Conservation (phyloP, 371 early-diverging fungal species). For the Syncephalastrum sp. region DNA sequence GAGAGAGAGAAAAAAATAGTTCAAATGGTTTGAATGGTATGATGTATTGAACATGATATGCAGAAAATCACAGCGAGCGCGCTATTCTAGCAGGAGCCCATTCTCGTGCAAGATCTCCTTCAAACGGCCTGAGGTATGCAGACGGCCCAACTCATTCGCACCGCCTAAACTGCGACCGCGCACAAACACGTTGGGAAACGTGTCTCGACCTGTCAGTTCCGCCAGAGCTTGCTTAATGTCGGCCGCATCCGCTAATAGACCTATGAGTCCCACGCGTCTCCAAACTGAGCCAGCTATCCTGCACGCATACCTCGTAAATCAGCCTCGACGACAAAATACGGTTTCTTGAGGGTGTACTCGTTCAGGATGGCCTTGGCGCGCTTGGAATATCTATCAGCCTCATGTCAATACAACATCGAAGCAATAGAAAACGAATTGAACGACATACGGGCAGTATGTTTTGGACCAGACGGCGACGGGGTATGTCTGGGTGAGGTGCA, state of each 20-base stretch:
- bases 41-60: background rate
- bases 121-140: constrained; percentile 28
- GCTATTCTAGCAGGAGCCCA: constrained; percentile 2
- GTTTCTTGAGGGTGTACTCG: background rate
- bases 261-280: background rate
- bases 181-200: constrained; percentile 38
- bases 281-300: background rate
- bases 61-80: constrained; percentile 44
- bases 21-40: no score
- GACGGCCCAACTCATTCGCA: constrained; percentile 22
- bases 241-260: constrained; percentile 23
- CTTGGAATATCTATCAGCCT: constrained; percentile 4
- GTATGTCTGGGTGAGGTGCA: background rate
- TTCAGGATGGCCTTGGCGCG: constrained; percentile 8
- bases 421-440: background rate
- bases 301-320: constrained; percentile 2
- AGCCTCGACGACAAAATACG: constrained; percentile 7
- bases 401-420: background rate
- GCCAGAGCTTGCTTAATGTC: constrained; percentile 26
- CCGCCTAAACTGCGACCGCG: constrained; percentile 31
- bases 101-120: constrained; percentile 9
- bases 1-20: constrained; percentile 1
- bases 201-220: constrained; percentile 27
- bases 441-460: constrained; percentile 8
- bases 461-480: constrained; percentile 7